These are phyloP conservation scores for Dimocarpus longan DNA, from an alignment of 345 rosid species.

Conservation along the genomic window DNA sequence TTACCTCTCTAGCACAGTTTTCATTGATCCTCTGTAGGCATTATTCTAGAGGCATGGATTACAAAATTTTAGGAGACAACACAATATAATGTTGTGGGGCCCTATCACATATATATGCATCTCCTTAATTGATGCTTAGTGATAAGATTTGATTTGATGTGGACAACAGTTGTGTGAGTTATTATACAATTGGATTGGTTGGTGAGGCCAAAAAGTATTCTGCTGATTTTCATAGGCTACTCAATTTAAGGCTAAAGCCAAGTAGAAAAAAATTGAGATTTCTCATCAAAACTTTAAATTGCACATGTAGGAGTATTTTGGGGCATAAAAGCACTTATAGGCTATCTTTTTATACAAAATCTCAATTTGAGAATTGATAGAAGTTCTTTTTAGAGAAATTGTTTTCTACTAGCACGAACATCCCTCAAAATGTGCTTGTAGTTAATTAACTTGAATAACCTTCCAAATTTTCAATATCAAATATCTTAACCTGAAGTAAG, in stretches of 20 bases:
- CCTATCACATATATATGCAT: not conserved
- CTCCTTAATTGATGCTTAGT: not conserved
- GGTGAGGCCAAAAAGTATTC: slow-evolving; percentile 25
- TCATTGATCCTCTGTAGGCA: not conserved
- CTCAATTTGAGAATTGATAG: no score
- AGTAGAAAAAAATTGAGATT: not conserved
- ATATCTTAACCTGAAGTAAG: not conserved
- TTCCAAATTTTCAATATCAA: not conserved
- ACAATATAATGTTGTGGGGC: slow-evolving; percentile 6
- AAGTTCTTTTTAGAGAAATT: no score
- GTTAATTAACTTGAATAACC: not conserved
- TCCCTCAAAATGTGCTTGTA: not conserved
- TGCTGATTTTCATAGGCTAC: not conserved
- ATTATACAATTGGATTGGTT: slow-evolving; percentile 26
- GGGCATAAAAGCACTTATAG: not conserved
- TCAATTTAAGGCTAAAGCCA: not conserved
- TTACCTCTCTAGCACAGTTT: no score
- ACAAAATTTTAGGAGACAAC: not conserved
- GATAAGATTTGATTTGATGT: not conserved
- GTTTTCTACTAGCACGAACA: not conserved
- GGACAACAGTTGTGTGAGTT: not conserved
- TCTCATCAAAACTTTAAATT: not conserved
- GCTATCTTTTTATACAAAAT: no score
- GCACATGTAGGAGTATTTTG: not conserved
- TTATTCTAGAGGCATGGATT: no score